A percentile compares a stretch with the other conserved stretches of the same genome.
Evolutionary conservation across 2,329 filamentous ascomycete species (phyloP).

Genomic region (Diaporthe citrichinensis): DNA sequence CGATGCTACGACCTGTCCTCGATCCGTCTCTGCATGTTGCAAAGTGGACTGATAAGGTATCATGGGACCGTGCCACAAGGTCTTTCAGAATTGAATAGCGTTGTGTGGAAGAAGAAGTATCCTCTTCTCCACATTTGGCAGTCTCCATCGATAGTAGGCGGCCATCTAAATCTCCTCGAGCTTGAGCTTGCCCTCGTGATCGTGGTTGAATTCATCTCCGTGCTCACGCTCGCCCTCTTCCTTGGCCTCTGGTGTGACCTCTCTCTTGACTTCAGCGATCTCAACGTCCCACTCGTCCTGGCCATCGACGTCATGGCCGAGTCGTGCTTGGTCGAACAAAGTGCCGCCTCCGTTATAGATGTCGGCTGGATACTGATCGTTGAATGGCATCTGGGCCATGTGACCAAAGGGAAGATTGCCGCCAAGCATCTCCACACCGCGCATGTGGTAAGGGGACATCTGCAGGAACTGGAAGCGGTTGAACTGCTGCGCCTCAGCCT

Average conservation of each 20-base stretch:
- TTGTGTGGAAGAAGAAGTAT: background rate
- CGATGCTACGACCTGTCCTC: too few species aligned
- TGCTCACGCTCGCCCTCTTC: background rate
- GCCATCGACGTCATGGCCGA: background rate
- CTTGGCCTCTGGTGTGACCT: background rate
- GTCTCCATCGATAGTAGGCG: background rate
- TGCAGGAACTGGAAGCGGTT: background rate
- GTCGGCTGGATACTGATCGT: constrained; percentile 13
- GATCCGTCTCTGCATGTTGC: background rate
- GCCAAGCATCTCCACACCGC: background rate
- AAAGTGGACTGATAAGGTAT: background rate
- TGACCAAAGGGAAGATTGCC: background rate
- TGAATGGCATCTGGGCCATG: background rate
- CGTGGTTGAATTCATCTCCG: background rate
- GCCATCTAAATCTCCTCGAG: background rate
- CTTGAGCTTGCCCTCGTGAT: background rate
- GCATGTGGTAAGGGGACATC: background rate
- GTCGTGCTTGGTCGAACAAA: background rate
- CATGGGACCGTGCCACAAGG: background rate
- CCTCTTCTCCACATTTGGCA: background rate
- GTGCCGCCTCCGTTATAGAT: background rate
- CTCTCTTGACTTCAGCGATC: background rate
- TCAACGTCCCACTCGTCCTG: constrained; percentile 4
- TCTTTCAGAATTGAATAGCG: background rate
- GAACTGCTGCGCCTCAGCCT: background rate